These are phyloP conservation scores for Rhodotorula graminis DNA, from an alignment of 768 basidiomycete genomes.

Conservation along the genomic window DNA sequence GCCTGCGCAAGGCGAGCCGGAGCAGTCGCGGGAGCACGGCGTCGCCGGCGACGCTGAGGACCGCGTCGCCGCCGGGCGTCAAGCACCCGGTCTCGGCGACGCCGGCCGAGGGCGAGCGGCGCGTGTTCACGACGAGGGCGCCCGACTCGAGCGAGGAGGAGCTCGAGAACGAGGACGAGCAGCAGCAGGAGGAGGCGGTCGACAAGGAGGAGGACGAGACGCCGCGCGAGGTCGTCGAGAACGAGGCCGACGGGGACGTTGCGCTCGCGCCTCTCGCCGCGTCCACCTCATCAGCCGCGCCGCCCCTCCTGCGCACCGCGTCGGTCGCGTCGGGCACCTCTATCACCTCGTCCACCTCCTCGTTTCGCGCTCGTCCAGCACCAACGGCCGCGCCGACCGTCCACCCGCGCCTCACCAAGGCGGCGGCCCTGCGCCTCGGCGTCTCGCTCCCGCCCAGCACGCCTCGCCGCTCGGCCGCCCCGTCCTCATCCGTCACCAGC, in stretches of 20 bases:
- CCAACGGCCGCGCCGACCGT: not conserved
- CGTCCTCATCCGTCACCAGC: not conserved
- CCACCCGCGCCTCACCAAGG: slow-evolving; percentile 29
- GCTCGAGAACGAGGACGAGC: not conserved
- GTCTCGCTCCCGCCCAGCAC: slow-evolving; percentile 6
- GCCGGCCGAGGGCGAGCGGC: not conserved
- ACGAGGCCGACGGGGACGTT: not conserved
- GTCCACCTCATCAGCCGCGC: not conserved
- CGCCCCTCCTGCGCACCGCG: not conserved
- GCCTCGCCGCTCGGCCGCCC: not conserved
- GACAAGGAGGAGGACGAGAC: not conserved
- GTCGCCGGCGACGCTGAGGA: not conserved
- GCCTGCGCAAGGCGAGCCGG: slow-evolving; percentile 4
- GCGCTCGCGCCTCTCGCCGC: not conserved
- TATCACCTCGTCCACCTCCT: not conserved
- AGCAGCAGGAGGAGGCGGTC: not conserved
- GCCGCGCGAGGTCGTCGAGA: not conserved
- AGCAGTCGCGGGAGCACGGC: not conserved
- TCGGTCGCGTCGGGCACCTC: slow-evolving; percentile 3
- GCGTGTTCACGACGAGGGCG: slow-evolving; percentile 5
- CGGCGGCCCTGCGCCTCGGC: slow-evolving; percentile 34
- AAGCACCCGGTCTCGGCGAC: not conserved
- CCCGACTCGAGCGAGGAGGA: not conserved
- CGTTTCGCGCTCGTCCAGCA: slow-evolving; percentile 18
- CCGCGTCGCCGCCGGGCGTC: not conserved